phyloP scores from a whole-genome alignment of 2,329 filamentous ascomycete species.

The Sporothrix pallida region DNA sequence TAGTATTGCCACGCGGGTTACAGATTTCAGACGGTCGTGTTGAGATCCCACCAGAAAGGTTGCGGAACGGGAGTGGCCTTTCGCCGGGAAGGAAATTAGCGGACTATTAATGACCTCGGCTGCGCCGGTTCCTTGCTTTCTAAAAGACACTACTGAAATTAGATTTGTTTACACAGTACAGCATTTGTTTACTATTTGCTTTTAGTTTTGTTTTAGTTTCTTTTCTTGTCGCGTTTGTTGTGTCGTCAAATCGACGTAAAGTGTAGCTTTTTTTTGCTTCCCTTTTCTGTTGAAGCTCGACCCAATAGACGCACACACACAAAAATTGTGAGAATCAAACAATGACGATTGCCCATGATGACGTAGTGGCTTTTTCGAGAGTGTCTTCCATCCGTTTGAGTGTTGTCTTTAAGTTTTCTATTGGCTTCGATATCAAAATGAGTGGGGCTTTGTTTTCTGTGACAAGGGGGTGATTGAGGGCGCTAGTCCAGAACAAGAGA shows the following conservation, averaged over 20 bases:
- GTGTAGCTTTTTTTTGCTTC: neutral
- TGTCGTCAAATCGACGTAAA: neutral
- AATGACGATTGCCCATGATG: slow-evolving; percentile 11
- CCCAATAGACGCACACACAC: neutral
- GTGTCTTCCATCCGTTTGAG: neutral
- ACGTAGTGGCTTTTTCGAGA: neutral
- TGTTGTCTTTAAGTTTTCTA: neutral
- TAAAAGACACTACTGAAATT: neutral
- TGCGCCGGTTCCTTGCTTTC: neutral
- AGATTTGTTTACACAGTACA: neutral
- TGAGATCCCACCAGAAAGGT: neutral
- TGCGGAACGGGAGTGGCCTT: neutral
- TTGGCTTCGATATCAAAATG: neutral
- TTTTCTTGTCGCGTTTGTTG: neutral
- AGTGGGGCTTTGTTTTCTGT: neutral
- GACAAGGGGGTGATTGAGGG: neutral
- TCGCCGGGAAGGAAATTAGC: neutral
- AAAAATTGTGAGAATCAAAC: neutral
- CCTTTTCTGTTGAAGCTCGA: neutral
- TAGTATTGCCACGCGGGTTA: slow-evolving; percentile 2
- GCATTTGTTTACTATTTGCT: neutral
- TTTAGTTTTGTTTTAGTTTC: neutral
- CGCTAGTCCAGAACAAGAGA: slow-evolving; percentile 11
- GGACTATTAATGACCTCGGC: neutral
- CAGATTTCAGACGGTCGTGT: neutral